Evolutionary conservation across 2,329 filamentous ascomycete species (phyloP), one percentile per base, ranked within the genome.

Genomic region (Lachnum nothofagi): DNA sequence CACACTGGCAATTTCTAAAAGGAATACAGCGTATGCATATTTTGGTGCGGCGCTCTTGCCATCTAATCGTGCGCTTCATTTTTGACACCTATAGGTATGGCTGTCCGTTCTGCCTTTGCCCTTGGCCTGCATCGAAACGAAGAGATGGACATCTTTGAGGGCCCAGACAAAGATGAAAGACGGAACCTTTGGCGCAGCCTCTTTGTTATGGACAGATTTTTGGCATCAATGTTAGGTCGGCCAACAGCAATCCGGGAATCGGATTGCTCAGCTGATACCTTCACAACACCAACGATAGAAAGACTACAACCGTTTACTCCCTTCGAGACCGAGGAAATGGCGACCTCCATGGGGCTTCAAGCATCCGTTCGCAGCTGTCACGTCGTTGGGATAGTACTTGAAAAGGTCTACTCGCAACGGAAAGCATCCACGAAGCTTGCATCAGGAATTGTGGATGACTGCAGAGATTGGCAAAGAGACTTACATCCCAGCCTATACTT

Each of bases 151-250:
- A 72, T 80, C 14, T 82, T 81, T 59, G 65, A 64, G 6, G 59
- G 60, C 1, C 66, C 72, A 9, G 70, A 79, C 43, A 69, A 75
- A 53, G 63, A 60, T 7, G 63, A 74, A 7, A 71, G 80, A 27
- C 73, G 75, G 23, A 83, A 79, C 42, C 64, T 85, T 3, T 86
- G 81, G 82, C 75, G 77, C 48, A 82, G 79, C 9, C 65, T 86
- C 0, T 85, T 83, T 50, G 70, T 86, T 12, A 70, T 86, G 6
- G 83, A 86, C 58, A 73, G 78, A 14, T 80, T 85, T 44, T 68
- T 85, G 1, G 76, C 82, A 1, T 77, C 79, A 20, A 80, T 79
- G 1, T 67, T 86, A 1, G 83, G 83, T 4, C 74, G 80, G 8
- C 82, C 82, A 0, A 73, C 74, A 1, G 75, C 78, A 6, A 85